Base-by-base conservation (phyloP, 2,329 filamentous ascomycete species). In the Xylaria sp. region DNA sequence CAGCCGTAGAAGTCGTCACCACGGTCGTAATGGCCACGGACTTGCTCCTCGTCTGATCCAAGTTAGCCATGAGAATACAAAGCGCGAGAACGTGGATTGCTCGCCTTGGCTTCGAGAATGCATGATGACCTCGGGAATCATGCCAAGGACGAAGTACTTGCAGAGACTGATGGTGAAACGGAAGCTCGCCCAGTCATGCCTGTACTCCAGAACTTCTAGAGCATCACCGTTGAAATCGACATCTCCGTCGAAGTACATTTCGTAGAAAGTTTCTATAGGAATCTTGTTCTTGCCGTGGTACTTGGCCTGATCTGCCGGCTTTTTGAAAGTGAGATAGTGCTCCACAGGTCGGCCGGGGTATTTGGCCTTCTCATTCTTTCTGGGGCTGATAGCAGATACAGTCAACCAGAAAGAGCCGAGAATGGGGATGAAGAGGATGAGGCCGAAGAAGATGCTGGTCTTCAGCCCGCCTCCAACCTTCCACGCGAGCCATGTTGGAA, bases 1-100 rank as follows among this genome's bases (percentile, higher is more conserved):
- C 94, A 99, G 81, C 90, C 92, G 86, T 99, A 99, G 85, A 98
- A 97, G 83, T 98, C 96, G 81, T 99, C 94, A 79, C 96, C 96
- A 74, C 94, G 91, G 87, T 98, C 96, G 83, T 99, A 99, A 86
- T 98, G 94, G 82, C 94, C 94, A 80, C 94, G 94, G 66, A 98
- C 94, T 84, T 98, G 96, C 83, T 98, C 95, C 88, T 98, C 94
- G 76, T 98, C 95, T 94, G 44, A 55, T 52, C 10, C 13, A 46
- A 9, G 69, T 74, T 68, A 76, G 73, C 25, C 46, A 57, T 55
- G 34, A 7, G 34, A 20, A 3, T 8, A n/a, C 18, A 28, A 8
- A 34, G 32, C 10, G n/a, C 5, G 37, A n/a, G 46, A 15, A 46
- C 10, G 23, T 37, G 32, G 54, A 69, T 68, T 70, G 70, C 84